Base-by-base conservation (phyloP, 2,329 filamentous ascomycete species). In the Colletotrichum aenigma region DNA sequence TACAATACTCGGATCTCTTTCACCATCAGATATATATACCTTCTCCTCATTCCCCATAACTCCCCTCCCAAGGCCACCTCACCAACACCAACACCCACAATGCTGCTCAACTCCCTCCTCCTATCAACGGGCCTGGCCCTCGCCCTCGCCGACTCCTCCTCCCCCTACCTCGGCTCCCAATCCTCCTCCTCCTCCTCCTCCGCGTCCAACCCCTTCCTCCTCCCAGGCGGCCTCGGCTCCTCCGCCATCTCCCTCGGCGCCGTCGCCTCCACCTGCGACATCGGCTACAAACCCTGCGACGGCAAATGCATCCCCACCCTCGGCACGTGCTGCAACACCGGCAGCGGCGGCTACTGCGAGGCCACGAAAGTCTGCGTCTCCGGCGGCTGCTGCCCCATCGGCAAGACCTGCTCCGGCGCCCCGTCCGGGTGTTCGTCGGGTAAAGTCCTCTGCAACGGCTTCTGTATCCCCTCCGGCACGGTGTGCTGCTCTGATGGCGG, bases 361-460 rank as follows among this genome's bases (percentile, higher is more conserved):
- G n/a, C 65, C 15, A 83, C 81, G 7, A 77, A 81, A 24, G 80
- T 80, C 73, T 85, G 84, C 70, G 74, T 78, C 43, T 8, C 58
- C 4, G 76, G 78, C 7, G 83, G 83, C n/a, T 85, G 84, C 78
- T 85, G 84, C 66, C 74, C 77, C 15, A 67, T 77, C n/a, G 84
- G 84, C 66, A 73, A 81, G 66, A 71, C 79, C 24, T 85, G 84
- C 78, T 75, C 78, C 6, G 82, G 83, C n/a, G n/a, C 71, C 15
- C 78, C 81, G 10, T 71, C 77, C 2, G 80, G 79, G 18, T 83
- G 82, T n/a, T 61, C 64, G 9, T 18, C 76, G 0, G 82, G 79
- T 55, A 78, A 81, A 43, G 78, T 75, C 7, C 69, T 77, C 13
- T 84, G 83, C 69, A 78, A 78, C 32, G 55, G 67, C 52, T 80